A percentile compares a stretch with the other conserved stretches of the same genome.
Conservation (phyloP, 805 yeast genomes). For the Metschnikowia lunata region DNA sequence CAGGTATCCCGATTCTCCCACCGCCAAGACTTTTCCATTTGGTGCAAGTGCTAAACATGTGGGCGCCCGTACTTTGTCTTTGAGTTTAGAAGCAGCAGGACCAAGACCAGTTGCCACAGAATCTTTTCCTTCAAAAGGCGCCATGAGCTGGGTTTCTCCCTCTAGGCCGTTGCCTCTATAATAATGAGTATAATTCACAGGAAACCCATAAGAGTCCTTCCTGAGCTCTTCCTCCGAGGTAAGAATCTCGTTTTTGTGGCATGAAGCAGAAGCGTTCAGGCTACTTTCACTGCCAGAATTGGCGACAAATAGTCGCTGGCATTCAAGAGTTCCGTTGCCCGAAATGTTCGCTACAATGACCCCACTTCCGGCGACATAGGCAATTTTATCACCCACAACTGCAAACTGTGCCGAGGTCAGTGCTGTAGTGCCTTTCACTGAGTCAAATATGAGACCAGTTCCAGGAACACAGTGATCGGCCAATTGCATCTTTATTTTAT, state of each 20-base stretch:
- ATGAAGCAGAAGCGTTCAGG: neutral
- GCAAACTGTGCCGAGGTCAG: conserved; percentile 37
- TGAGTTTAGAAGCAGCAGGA: conserved; percentile 18
- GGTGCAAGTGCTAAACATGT: conserved; percentile 58
- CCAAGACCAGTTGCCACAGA: neutral
- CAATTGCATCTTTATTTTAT: neutral
- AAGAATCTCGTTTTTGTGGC: neutral
- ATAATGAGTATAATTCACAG: conserved; percentile 12
- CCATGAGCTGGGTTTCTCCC: neutral
- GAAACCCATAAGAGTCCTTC: conserved; percentile 36
- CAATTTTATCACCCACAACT: conserved; percentile 38
- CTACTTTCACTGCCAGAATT: conserved; percentile 16
- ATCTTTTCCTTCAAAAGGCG: neutral
- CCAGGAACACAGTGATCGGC: neutral
- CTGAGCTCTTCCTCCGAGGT: conserved; percentile 5
- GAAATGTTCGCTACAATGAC: conserved; percentile 45
- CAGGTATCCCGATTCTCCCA: conserved; percentile 68
- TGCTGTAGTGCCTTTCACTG: conserved; percentile 46
- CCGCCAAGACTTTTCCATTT: conserved; percentile 50
- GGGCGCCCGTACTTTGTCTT: conserved; percentile 47
- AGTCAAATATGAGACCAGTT: neutral
- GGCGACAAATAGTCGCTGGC: conserved; percentile 53
- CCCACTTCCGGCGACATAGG: conserved; percentile 58
- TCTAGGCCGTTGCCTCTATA: conserved; percentile 10
- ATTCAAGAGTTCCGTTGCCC: conserved; percentile 14